phyloP scores from a whole-genome alignment of 1,139 yeast species.

The Blastobotrys proliferans region DNA sequence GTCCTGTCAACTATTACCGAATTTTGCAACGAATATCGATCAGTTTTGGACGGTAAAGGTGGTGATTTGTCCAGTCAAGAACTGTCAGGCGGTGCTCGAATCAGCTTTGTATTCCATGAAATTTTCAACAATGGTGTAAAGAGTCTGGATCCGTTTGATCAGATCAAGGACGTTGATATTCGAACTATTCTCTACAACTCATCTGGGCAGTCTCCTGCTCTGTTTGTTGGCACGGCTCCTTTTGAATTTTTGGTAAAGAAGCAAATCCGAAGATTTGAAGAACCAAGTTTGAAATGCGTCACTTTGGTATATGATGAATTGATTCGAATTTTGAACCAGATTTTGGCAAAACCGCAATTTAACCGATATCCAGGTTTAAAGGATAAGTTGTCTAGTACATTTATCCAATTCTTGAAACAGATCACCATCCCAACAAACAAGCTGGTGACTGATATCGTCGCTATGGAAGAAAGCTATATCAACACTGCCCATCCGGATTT shows the following conservation, averaged over 20 bases:
- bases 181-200: constrained; percentile 93
- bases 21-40: constrained; percentile 78
- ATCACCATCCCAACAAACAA: constrained; percentile 80
- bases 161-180: constrained; percentile 92
- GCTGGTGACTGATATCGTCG: constrained; percentile 78
- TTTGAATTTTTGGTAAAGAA: constrained; percentile 93
- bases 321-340: constrained; percentile 85
- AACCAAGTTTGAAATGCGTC: constrained; percentile 89
- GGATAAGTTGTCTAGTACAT: constrained; percentile 76
- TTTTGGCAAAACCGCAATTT: constrained; percentile 75
- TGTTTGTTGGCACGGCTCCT: constrained; percentile 95
- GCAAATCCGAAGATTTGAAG: constrained; percentile 92
- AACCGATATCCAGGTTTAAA: constrained; percentile 87
- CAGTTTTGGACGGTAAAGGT: constrained; percentile 90
- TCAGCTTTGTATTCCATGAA: constrained; percentile 95
- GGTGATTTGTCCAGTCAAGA: constrained; percentile 80
- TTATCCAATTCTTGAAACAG: constrained; percentile 76
- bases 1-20: constrained; percentile 89
- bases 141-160: constrained; percentile 95
- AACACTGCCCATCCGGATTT: constrained; percentile 98
- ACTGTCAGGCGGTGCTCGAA: constrained; percentile 93
- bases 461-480: constrained; percentile 85
- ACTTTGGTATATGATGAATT: constrained; percentile 90
- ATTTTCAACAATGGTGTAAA: constrained; percentile 88
- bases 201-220: constrained; percentile 92